These are phyloP conservation scores for Leptodermis oblonga DNA, from an alignment of 257 asterid genomes.

Conservation along the genomic window DNA sequence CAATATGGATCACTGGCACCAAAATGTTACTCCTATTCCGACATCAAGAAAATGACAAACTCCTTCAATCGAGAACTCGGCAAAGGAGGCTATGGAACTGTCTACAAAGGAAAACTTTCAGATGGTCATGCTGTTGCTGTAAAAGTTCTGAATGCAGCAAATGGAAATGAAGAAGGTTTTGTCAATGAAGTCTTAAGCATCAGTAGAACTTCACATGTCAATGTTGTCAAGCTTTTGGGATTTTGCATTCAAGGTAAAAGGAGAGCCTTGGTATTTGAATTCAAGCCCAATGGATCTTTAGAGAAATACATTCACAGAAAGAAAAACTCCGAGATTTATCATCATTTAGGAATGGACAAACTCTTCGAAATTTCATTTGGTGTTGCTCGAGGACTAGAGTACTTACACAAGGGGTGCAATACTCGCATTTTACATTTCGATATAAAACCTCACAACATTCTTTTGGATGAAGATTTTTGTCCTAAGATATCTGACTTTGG, in stretches of 20 bases:
- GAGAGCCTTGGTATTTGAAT: constrained; percentile 32
- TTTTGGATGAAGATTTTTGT: constrained; percentile 24
- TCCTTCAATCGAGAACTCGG: constrained; percentile 24
- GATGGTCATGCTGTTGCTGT: constrained; percentile 23
- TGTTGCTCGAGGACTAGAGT: constrained; percentile 31
- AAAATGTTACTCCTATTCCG: constrained; percentile 10
- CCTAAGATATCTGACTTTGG: too few relatives aligned
- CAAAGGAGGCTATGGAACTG: constrained; percentile 23
- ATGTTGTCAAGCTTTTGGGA: constrained; percentile 27
- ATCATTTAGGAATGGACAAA: constrained; percentile 17
- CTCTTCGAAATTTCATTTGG: constrained; percentile 24
- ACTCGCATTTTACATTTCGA: constrained; percentile 29
- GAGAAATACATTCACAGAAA: constrained; percentile 16
- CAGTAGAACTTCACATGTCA: constrained; percentile 28
- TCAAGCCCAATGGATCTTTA: constrained; percentile 33
- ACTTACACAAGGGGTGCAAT: constrained; percentile 27
- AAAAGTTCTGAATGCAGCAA: constrained; percentile 20
- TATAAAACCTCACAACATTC: constrained; percentile 38
- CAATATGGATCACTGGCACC: constrained; percentile 5
- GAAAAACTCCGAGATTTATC: neutral
- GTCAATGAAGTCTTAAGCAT: constrained; percentile 29
- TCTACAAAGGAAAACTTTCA: constrained; percentile 26
- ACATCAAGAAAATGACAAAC: constrained; percentile 16
- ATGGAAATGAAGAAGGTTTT: constrained; percentile 28
- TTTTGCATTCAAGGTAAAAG: constrained; percentile 24